These are phyloP conservation scores for Colletotrichum sp. DNA, from an alignment of 2,329 filamentous ascomycete species.

Conservation along the genomic window DNA sequence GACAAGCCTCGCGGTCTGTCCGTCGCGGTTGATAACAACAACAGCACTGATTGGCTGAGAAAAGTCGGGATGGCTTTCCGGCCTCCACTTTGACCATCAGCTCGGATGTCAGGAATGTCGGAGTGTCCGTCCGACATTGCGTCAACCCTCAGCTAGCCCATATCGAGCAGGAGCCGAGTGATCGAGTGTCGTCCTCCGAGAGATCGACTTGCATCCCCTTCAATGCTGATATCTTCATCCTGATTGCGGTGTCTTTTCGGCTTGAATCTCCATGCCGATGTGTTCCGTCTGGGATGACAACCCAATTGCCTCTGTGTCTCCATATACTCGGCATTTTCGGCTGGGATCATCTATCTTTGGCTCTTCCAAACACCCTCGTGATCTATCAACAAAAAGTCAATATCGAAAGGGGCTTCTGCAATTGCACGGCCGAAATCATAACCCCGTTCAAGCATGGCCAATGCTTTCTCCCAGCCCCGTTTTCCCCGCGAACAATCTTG, in stretches of 20 bases:
- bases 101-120: not conserved
- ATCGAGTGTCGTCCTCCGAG: not conserved
- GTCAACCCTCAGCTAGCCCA: not conserved
- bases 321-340: not conserved
- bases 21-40: conserved; percentile 35
- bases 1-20: not conserved
- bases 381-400: not conserved
- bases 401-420: not conserved
- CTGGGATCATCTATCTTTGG: not conserved
- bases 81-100: not conserved
- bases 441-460: not conserved
- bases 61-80: not conserved
- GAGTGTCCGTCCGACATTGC: not conserved
- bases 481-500: not conserved
- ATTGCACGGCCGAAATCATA: not conserved
- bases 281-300: not conserved
- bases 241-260: not conserved
- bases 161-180: not conserved
- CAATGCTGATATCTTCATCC: not conserved
- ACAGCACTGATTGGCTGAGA: not conserved
- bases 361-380: not conserved
- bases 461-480: not conserved
- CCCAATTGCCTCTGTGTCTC: not conserved
- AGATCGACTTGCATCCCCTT: not conserved
- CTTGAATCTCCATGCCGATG: not conserved